Evolutionary conservation across 805 yeast genomes (phyloP), one percentile per base, ranked within the genome.

Genomic region (Nakazawaea molendinolei): DNA sequence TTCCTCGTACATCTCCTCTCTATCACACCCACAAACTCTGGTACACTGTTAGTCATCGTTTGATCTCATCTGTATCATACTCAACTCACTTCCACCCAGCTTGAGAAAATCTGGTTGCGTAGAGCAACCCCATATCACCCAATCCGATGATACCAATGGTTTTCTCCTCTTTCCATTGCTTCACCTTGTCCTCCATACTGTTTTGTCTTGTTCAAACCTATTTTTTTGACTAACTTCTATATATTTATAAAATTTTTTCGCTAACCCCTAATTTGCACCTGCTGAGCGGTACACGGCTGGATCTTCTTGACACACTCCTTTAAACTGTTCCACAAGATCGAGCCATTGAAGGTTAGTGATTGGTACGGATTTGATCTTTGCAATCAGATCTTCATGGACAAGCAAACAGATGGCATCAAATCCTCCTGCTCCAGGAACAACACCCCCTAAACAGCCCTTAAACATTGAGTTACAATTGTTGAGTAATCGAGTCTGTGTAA

Each of bases 391-490:
- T 19, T 70, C 74, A 2, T 71, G 65, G 3, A 81, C 79, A 19
- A 92, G 56, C 19, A 90, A 50, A 38, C 94, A 74, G 14, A 92
- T 74, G 1, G 98, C 98, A 62, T 92, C 98, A 52, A 78, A 83
- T 0, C 98, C 98, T 19, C 98, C 98, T 0, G 98, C 98, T 2
- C 98, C 98, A 0, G 98, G 98, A 3, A 92, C 95, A 23, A 92
- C 89, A n/a, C 95, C 97, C 0, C 95, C 95, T 14, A 90, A 47
- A 21, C 86, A 92, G 12, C 98, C 98, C 0, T 63, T 63, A 15
- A 85, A 51, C 7, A 39, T 30, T 6, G 56, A 45, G 27, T 67
- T 54, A 40, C 83, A 76, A 13, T 62, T 54, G 50, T 90, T 76
- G 6, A 92, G 60, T 5, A 92, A 63, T 2, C 46, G 41, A 0